These are phyloP conservation scores for Pezicula radicicola DNA, from an alignment of 2,329 filamentous ascomycete genomes.

Conservation along the genomic window DNA sequence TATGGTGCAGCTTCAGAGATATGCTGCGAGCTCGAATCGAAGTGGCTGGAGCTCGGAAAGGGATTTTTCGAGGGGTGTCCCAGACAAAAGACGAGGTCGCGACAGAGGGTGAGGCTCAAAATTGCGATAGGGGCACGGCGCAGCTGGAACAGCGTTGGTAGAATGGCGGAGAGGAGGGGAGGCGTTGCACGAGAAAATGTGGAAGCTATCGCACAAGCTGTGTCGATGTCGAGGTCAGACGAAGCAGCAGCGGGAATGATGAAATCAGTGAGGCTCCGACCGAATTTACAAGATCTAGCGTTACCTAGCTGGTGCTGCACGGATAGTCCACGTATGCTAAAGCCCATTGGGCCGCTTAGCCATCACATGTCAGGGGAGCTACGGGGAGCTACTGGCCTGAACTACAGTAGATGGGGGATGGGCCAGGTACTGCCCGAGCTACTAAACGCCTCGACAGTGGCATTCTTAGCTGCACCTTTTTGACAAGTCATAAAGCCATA, in stretches of 20 bases:
- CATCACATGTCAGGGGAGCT: conserved; percentile 12
- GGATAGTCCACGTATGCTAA: not conserved
- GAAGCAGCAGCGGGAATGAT: conserved; percentile 14
- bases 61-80: conserved; percentile 8
- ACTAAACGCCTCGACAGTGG: too few relatives aligned
- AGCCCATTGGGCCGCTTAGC: conserved; percentile 14
- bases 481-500: too few relatives aligned
- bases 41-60: conserved; percentile 2
- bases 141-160: not conserved
- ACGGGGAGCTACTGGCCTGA: not conserved
- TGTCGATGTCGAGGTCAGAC: conserved; percentile 10
- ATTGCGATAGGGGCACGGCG: not conserved
- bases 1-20: conserved; percentile 3
- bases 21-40: conserved; percentile 1
- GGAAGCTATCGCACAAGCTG: conserved; percentile 13
- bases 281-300: not conserved
- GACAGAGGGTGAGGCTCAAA: not conserved
- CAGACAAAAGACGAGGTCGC: not conserved
- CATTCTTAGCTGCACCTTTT: too few relatives aligned
- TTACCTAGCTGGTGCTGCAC: not conserved
- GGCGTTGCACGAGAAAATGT: conserved; percentile 3
- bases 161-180: not conserved
- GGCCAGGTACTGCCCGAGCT: too few relatives aligned
- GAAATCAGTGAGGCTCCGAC: conserved; percentile 17
- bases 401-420: not conserved